Base-by-base conservation (phyloP, 352 stramenopile genomes). In the Globisporangium iwayamae region DNA sequence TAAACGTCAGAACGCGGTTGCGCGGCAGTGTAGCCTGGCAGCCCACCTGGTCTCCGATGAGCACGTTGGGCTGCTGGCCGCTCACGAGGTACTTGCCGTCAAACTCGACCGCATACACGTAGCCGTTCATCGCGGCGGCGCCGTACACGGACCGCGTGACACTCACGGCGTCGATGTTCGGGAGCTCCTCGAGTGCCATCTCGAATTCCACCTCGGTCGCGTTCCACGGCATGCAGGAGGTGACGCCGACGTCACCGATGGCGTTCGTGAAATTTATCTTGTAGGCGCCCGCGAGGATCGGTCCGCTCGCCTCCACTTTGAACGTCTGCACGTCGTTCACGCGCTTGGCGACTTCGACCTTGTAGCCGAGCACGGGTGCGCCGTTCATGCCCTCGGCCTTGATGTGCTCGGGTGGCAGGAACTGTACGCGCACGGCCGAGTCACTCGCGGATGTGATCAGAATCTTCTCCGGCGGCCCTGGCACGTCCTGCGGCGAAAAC, bases 301-400 rank as follows among this genome's bases (percentile, higher is more conserved):
- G 80, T 0, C 81, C 83, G 47, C 77, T 81, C 9, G 80, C 76
- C 30, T 72, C 65, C 43, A 92, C 79, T 7, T 77, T 74, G 69
- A 94, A 88, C 14, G 70, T 89, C 43, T 94, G 81, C 56, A 91
- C 85, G 13, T 86, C 76, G 51, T 90, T 66, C 39, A 94, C 73
- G 45, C 80, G 81, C n/a, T 66, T 71, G 5, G 85, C 83, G 38
- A 94, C 65, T 45, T 94, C 83, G 57, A 94, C 78, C 50, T 85
- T 89, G 70, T 94, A 94, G 0, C 83, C 83, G 11, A 94, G 65
- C 47, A 94, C 81, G 1, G 83, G 83, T 1, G 81, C 80, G 20
- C 82, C 81, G 60, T 89, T 89, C 64, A 83, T 78, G 36, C 79
- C 80, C 61, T 92, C 83, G 43, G 79, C 77, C 54, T 86, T 93